phyloP scores from a whole-genome alignment of 306 rosid genomes.

The Prunus dulcis region DNA sequence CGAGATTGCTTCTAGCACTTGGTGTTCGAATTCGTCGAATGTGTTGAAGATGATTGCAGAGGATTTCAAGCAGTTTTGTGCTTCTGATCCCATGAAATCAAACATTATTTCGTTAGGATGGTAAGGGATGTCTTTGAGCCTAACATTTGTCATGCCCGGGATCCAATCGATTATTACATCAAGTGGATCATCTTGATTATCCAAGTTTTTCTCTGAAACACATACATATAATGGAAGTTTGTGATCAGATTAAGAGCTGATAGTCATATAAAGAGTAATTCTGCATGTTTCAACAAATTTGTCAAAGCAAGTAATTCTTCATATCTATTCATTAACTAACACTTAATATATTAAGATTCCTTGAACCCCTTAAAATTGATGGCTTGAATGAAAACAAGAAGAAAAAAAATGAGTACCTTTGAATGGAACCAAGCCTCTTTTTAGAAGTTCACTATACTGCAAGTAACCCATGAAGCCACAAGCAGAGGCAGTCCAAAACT shows the following conservation, averaged over 20 bases:
- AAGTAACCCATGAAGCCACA: slow-evolving; percentile 27
- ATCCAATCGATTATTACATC: slow-evolving; percentile 36
- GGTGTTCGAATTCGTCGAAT: slow-evolving; percentile 34
- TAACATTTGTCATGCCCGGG: slow-evolving; percentile 32
- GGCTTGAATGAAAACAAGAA: too few relatives aligned
- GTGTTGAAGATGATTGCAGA: slow-evolving; percentile 39
- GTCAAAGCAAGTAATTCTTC: too few relatives aligned
- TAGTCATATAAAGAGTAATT: too few relatives aligned
- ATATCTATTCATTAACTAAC: too few relatives aligned
- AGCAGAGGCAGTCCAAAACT: slow-evolving; percentile 32
- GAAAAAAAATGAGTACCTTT: slow-evolving; percentile 2
- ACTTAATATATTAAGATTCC: too few relatives aligned
- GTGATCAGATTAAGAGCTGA: too few relatives aligned
- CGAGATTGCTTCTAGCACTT: slow-evolving; percentile 35
- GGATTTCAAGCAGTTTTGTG: slow-evolving; percentile 32
- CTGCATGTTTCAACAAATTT: too few relatives aligned
- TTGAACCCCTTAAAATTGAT: too few relatives aligned
- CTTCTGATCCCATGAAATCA: slow-evolving; percentile 32
- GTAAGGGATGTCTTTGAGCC: slow-evolving; percentile 43
- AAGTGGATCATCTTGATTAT: slow-evolving; percentile 24
- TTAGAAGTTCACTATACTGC: slow-evolving; percentile 6
- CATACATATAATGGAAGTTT: too few relatives aligned
- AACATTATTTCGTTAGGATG: slow-evolving; percentile 35
- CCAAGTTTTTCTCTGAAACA: slow-evolving; percentile 28
- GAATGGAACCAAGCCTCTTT: slow-evolving; percentile 28